These are phyloP conservation scores for Toxicodendron radicans DNA, from an alignment of 345 rosid genomes.

Conservation along the genomic window DNA sequence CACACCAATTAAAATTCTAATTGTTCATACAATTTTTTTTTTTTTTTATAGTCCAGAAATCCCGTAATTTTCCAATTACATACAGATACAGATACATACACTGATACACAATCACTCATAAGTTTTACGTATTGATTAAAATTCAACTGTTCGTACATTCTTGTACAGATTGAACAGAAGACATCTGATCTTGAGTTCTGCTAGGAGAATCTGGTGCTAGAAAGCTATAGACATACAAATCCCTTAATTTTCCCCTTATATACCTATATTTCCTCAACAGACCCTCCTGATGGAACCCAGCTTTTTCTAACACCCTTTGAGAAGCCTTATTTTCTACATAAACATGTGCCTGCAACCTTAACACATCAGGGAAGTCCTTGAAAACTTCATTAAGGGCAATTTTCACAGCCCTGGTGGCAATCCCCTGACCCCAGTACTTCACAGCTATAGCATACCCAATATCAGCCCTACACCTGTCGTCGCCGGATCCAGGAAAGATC, in stretches of 20 bases:
- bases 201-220: conserved; percentile 22
- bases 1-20: no score
- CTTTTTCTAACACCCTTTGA: conserved; percentile 42
- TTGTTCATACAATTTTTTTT: no score
- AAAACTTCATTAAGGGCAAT: conserved; percentile 34
- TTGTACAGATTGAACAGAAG: no score
- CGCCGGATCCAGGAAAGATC: conserved; percentile 34
- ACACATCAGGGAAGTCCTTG: conserved; percentile 29
- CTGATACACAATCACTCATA: no score
- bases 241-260: conserved; percentile 35
- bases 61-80: no score
- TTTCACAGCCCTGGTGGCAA: conserved; percentile 37
- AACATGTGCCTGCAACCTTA: conserved; percentile 47
- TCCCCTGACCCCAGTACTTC: conserved; percentile 51
- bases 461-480: conserved; percentile 34
- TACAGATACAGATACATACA: no score
- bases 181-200: not conserved
- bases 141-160: no score
- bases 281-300: conserved; percentile 32
- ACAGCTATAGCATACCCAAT: conserved; percentile 41
- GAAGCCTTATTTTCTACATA: conserved; percentile 38
- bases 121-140: no score
- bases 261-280: conserved; percentile 37
- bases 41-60: no score
- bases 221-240: conserved; percentile 34